Evolutionary conservation across 345 rosid genomes (phyloP), one percentile per base, ranked within the genome.

Genomic region (Hibiscus tridactylites): DNA sequence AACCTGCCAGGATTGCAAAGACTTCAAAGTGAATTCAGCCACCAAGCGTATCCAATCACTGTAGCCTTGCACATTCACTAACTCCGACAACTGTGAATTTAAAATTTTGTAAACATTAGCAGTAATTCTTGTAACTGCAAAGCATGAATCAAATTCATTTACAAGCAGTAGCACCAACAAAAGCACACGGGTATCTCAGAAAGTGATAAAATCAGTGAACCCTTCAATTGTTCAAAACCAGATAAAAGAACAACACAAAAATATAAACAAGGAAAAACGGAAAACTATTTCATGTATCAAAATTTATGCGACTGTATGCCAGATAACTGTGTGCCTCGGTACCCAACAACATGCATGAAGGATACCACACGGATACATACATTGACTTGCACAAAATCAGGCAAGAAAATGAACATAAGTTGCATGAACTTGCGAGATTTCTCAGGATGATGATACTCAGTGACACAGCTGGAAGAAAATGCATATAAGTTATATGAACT

Each of bases 1-100:
- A 71, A 96, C 98, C 99, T 96, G 97, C 99, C 99, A 96, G 70
- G 99, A 92, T 77, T 87, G 94, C 83, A 96, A 85, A 59, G 99
- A 96, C 84, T 86, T 89, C 58, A 96, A 81, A 31, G 98, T 96
- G 83, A 96, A 96, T 68, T 91, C 98, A 8, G 99, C 99, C 52
- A 96, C 97, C 83, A 92, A 77, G 19, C 77, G 97, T 86, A 96
- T 96, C 99, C 99, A 95, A 59, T 95, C 99, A 82, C 94, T 83
- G 68, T 95, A 95, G 70, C 99, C 98, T 61, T 92, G 97, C 83
- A 95, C 91, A 74, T 87, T 95, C 85, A 95, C 97, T 81, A 95
- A 97, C 87, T 95, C 99, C 31, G 98, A 90, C 82, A 95, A 82
- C 99, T 95, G 90, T 82, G 74, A 77, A 78, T 79, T 71, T 71